These are phyloP conservation scores for Saccharomyces hybrid DNA, from an alignment of 1,139 yeast species.

Conservation along the genomic window DNA sequence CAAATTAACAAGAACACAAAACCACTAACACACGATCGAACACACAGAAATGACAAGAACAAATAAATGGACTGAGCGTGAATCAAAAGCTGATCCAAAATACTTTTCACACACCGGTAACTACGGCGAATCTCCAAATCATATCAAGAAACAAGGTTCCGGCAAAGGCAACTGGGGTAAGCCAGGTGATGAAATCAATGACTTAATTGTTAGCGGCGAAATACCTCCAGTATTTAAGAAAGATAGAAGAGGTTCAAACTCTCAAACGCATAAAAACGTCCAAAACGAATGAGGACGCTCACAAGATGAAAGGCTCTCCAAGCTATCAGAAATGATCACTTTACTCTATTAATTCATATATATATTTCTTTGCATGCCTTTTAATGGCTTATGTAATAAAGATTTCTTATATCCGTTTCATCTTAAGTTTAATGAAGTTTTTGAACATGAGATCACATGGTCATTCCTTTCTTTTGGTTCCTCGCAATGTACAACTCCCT, in stretches of 20 bases:
- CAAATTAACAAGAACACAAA: slow-evolving; percentile 1
- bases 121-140: too few relatives aligned
- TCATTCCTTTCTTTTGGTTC: slow-evolving; percentile 31
- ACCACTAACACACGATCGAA: slow-evolving; percentile 2
- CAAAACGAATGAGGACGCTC: slow-evolving; percentile 12
- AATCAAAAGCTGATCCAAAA: too few relatives aligned
- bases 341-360: neutral
- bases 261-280: slow-evolving; percentile 12
- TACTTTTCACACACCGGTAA: too few relatives aligned
- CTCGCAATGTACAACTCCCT: slow-evolving; percentile 30
- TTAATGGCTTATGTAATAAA: slow-evolving; percentile 1
- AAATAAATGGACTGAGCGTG: too few relatives aligned
- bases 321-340: neutral
- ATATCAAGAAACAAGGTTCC: too few relatives aligned
- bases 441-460: neutral
- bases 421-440: neutral
- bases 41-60: slow-evolving; percentile 20
- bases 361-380: slow-evolving; percentile 4
- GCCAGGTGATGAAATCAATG: too few relatives aligned
- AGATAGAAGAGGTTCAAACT: too few relatives aligned
- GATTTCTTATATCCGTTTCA: neutral
- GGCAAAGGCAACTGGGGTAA: too few relatives aligned
- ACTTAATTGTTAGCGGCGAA: too few relatives aligned
- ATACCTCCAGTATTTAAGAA: too few relatives aligned
- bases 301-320: neutral